Conservation (phyloP, 257 asterid genomes). For the Salvia rosmarinus region DNA sequence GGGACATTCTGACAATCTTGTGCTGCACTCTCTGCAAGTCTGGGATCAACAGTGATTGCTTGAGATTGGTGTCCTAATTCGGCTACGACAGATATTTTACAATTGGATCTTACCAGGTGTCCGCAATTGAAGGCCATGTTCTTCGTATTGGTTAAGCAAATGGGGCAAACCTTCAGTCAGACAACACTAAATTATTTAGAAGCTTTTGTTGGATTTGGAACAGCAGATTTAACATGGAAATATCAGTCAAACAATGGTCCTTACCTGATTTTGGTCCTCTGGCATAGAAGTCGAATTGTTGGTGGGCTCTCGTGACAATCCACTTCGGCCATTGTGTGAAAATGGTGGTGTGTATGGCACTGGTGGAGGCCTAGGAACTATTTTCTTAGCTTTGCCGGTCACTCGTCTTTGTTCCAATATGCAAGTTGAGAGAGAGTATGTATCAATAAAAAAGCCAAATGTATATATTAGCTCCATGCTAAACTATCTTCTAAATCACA, state of each 20-base stretch:
- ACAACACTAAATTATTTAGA: background rate
- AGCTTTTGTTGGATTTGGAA: background rate
- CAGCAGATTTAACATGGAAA: background rate
- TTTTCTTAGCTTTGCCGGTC: constrained; percentile 66
- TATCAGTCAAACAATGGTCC: constrained; percentile 8
- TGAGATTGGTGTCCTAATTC: constrained; percentile 7
- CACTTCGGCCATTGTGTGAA: constrained; percentile 38
- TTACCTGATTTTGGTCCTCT: constrained; percentile 63
- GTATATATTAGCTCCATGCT: constrained; percentile 8
- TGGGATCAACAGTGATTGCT: constrained; percentile 40
- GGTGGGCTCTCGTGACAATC: constrained; percentile 37
- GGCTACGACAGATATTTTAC: background rate
- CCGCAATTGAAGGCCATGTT: constrained; percentile 83
- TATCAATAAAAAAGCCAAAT: constrained; percentile 8
- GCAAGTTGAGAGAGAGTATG: constrained; percentile 28
- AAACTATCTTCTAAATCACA: constrained; percentile 15
- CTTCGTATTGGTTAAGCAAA: constrained; percentile 63
- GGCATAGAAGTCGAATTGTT: constrained; percentile 41
- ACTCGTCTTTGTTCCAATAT: constrained; percentile 47
- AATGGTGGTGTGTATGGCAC: constrained; percentile 57
- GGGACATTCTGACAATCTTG: constrained; percentile 69
- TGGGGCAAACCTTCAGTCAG: constrained; percentile 61
- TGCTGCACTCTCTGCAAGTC: constrained; percentile 79
- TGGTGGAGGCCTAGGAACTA: constrained; percentile 69
- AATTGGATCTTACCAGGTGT: constrained; percentile 59